phyloP scores from a whole-genome alignment of 2,329 filamentous ascomycete genomes.

The Neonectria coccinea region DNA sequence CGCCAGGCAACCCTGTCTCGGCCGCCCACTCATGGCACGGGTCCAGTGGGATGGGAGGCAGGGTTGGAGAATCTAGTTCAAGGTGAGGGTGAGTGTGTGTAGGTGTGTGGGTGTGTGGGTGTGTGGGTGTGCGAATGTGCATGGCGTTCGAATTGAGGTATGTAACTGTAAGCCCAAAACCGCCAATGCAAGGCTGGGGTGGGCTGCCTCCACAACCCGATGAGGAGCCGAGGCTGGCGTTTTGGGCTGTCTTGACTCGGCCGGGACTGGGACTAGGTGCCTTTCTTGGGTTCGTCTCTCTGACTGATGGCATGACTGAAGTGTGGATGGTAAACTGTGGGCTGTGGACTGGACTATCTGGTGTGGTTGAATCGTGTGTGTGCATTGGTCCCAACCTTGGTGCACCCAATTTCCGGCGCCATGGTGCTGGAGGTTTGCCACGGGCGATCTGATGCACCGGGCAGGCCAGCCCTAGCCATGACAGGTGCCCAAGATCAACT shows the following conservation, averaged over 20 bases:
- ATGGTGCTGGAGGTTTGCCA: conserved; percentile 39
- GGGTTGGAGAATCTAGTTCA: conserved; percentile 34
- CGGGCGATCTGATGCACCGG: conserved; percentile 33
- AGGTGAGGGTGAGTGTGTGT: conserved; percentile 25
- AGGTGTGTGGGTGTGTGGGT: background rate
- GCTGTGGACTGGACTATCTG: background rate
- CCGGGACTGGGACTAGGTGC: conserved; percentile 8
- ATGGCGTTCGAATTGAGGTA: conserved; percentile 28
- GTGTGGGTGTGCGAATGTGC: conserved; percentile 3
- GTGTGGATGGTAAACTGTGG: background rate
- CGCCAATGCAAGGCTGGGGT: conserved; percentile 34
- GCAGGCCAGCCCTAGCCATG: conserved; percentile 16
- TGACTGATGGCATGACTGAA: background rate
- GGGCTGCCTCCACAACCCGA: conserved; percentile 39
- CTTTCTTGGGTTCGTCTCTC: conserved; percentile 8
- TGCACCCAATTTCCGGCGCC: conserved; percentile 38
- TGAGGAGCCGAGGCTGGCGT: conserved; percentile 18
- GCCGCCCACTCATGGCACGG: conserved; percentile 27
- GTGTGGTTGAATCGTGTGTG: conserved; percentile 27
- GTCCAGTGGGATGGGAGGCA: conserved; percentile 25
- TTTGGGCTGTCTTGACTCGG: conserved; percentile 26
- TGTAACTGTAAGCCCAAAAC: conserved; percentile 23
- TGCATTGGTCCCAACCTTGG: conserved; percentile 30
- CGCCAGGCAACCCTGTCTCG: conserved; percentile 35
- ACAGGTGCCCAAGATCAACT: conserved; percentile 15